A percentile compares a stretch with the other conserved stretches of the same genome.
These are phyloP conservation scores for Torulaspora maleeae DNA, from an alignment of 805 yeast species.

Conservation along the genomic window DNA sequence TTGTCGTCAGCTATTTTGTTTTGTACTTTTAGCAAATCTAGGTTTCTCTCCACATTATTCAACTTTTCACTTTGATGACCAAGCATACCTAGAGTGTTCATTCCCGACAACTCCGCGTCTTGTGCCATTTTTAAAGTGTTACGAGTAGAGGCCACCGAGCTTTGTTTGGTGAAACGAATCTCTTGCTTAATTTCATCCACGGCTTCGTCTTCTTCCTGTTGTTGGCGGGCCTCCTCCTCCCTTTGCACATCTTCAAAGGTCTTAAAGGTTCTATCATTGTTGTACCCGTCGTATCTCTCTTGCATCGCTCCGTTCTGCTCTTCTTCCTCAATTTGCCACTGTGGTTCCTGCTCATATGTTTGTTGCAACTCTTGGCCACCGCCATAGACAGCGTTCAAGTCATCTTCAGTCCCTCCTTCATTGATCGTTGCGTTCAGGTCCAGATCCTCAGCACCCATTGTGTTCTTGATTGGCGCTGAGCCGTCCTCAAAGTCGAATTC, in stretches of 20 bases:
- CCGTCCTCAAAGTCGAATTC: conserved; percentile 26
- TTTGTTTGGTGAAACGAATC: conserved; percentile 77
- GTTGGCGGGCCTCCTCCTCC: conserved; percentile 38
- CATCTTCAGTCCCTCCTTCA: conserved; percentile 26
- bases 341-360: conserved; percentile 26
- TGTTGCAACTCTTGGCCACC: conserved; percentile 23
- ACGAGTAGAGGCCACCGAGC: conserved; percentile 78
- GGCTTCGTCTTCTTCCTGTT: conserved; percentile 73
- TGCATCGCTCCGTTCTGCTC: conserved; percentile 17
- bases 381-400: conserved; percentile 30
- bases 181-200: conserved; percentile 82
- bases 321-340: conserved; percentile 27
- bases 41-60: conserved; percentile 70
- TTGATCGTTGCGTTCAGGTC: conserved; percentile 29
- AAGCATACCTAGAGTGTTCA: conserved; percentile 82
- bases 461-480: conserved; percentile 8
- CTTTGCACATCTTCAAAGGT: conserved; percentile 36
- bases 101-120: conserved; percentile 68
- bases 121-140: conserved; percentile 70
- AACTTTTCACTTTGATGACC: conserved; percentile 91
- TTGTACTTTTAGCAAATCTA: conserved; percentile 75
- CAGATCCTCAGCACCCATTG: conserved; percentile 31
- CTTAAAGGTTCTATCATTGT: conserved; percentile 40
- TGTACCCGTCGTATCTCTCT: conserved; percentile 70
- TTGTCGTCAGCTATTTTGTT: conserved; percentile 77